These are phyloP conservation scores for Volvox reticuliferus DNA, from an alignment of 139 green algal species.

Conservation along the genomic window DNA sequence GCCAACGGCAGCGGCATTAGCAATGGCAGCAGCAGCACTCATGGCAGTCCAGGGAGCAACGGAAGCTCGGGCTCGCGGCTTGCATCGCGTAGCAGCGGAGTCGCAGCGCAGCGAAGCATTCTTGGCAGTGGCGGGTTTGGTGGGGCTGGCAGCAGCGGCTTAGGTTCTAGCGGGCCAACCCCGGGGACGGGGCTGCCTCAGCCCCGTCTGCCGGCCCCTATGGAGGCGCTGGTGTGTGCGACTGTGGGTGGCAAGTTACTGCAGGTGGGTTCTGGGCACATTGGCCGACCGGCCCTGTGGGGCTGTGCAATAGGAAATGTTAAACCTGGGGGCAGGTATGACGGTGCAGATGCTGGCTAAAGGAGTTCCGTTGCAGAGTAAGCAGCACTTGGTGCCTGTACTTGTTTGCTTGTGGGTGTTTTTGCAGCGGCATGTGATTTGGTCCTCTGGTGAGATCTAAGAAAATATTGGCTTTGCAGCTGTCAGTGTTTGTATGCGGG, in stretches of 20 bases:
- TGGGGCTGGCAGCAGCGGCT: neutral
- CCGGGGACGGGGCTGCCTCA: neutral
- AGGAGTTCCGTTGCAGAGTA: no score
- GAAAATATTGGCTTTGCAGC: no score
- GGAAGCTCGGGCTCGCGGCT: neutral
- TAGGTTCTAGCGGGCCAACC: neutral
- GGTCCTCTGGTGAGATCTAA: no score
- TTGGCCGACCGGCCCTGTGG: no score
- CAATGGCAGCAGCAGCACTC: neutral
- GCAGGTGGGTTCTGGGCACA: constrained; percentile 22
- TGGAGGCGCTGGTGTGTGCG: constrained; percentile 11
- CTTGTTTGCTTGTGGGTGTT: no score
- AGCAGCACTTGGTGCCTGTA: no score
- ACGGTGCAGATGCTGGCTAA: no score
- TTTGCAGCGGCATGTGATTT: no score
- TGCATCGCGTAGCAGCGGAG: neutral
- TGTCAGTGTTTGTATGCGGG: no score
- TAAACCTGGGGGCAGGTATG: no score
- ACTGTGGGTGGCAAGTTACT: constrained; percentile 1
- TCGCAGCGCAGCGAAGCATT: neutral
- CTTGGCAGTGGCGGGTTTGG: neutral
- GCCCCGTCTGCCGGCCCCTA: neutral
- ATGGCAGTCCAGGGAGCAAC: neutral
- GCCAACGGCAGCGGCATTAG: neutral
- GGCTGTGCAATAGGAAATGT: no score